These are phyloP conservation scores for Helianthus tuberosus DNA, from an alignment of 129 eudicot genomes.

Conservation along the genomic window DNA sequence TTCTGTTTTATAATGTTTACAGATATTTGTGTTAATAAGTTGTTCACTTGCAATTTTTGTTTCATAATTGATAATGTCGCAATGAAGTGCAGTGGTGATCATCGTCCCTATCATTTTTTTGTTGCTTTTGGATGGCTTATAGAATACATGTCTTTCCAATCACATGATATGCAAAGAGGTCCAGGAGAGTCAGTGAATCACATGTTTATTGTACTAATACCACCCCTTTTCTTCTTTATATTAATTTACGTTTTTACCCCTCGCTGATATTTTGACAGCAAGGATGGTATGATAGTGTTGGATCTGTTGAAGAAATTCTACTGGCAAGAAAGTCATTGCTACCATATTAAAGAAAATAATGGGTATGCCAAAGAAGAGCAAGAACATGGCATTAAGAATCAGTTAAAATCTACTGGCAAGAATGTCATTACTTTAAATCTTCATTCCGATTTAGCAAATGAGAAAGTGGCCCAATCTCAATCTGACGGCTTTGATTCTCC, in stretches of 20 bases:
- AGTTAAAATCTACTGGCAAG: conserved; percentile 48
- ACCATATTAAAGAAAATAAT: conserved; percentile 28
- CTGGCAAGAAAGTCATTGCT: not conserved
- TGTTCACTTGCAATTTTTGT: too few relatives aligned
- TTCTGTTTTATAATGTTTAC: too few relatives aligned
- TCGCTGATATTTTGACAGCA: conserved; percentile 45
- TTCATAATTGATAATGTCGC: too few relatives aligned
- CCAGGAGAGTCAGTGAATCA: not conserved
- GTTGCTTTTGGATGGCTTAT: too few relatives aligned
- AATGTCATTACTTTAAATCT: conserved; percentile 40
- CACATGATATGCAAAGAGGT: not conserved
- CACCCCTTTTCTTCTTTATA: not conserved
- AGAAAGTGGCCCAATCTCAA: conserved; percentile 46
- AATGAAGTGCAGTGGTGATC: too few relatives aligned
- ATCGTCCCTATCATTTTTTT: too few relatives aligned
- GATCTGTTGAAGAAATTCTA: conserved; percentile 93
- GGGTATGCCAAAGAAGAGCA: conserved; percentile 44
- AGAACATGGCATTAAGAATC: conserved; percentile 35
- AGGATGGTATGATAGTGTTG: conserved; percentile 95
- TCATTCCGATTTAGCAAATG: conserved; percentile 45
- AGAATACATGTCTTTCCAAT: not conserved
- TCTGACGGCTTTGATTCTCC: conserved; percentile 64
- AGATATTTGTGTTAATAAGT: too few relatives aligned
- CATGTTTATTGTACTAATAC: not conserved
- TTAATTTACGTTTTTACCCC: conserved; percentile 5